A percentile compares a stretch with the other conserved stretches of the same genome.
phyloP scores from a whole-genome alignment of 2,329 filamentous ascomycete species.

The Aspergillus amoenus region DNA sequence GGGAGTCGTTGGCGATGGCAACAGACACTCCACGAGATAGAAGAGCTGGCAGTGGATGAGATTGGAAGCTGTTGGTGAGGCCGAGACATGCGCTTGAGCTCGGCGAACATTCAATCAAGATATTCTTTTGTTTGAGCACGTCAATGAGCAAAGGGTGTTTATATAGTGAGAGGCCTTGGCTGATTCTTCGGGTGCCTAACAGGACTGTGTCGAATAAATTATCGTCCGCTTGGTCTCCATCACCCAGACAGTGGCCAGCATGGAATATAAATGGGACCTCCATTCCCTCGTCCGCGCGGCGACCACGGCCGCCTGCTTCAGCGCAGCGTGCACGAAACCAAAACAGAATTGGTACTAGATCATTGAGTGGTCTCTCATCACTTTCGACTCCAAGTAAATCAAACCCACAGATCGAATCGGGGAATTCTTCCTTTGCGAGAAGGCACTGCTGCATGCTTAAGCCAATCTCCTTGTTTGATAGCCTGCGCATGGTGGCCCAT shows the following conservation, averaged over 20 bases:
- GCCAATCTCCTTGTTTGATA: constrained; percentile 65
- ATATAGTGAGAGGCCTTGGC: constrained; percentile 83
- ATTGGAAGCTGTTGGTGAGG: constrained; percentile 71
- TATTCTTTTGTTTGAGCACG: constrained; percentile 83
- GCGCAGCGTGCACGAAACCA: constrained; percentile 86
- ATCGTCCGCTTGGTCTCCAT: constrained; percentile 71
- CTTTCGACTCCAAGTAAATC: constrained; percentile 91
- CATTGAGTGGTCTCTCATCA: constrained; percentile 69
- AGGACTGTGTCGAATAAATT: constrained; percentile 90
- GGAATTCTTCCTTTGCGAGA: constrained; percentile 73
- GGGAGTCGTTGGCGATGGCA: constrained; percentile 86
- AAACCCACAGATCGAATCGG: constrained; percentile 79
- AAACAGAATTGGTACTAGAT: constrained; percentile 80
- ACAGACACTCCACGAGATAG: constrained; percentile 82
- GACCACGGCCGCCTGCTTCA: constrained; percentile 56
- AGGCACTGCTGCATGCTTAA: constrained; percentile 88
- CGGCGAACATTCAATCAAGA: constrained; percentile 85
- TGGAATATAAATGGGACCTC: constrained; percentile 95
- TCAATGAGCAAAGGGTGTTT: constrained; percentile 89
- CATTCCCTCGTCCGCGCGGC: constrained; percentile 73
- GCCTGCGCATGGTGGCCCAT: constrained; percentile 72
- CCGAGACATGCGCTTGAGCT: constrained; percentile 87
- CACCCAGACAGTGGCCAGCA: constrained; percentile 82
- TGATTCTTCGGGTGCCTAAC: constrained; percentile 83
- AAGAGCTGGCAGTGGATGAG: constrained; percentile 79